Base-by-base conservation (phyloP, 352 stramenopile species). In the Globisporangium nagaii region DNA sequence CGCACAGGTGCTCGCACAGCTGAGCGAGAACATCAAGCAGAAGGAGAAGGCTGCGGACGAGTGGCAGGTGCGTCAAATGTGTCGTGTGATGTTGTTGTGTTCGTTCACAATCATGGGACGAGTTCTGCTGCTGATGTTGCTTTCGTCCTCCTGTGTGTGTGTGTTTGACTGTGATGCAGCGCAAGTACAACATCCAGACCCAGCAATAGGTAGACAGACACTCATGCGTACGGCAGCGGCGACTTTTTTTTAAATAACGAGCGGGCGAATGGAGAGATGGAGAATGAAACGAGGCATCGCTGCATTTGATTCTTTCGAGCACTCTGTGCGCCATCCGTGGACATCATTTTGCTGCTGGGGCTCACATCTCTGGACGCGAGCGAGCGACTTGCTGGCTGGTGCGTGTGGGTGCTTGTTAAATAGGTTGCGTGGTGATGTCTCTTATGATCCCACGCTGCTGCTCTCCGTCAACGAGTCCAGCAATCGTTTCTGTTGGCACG, bases 141-240 rank as follows among this genome's bases (percentile, higher is more conserved):
- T 34, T 13, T 22, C 20, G 3, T 30, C 12, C 19, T 51, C n/a
- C n/a, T n/a, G n/a, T 59, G 10, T 37, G 3, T 11, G 13, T 49
- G 9, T 25, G 15, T 20, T 43, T 25, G 2, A 17, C 7, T 20
- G 17, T 20, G 27, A 22, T 50, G 20, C 62, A 92, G 78, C 75
- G 75, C 62, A 88, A 89, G 65, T 90, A 92, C 70, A 92, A 92
- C 70, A 92, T 92, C 56, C 71, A 88, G 53, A 75, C 84, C 45
- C 81, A 91, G 65, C 78, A 89, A 62, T 87, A 84, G 70, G 42
- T 20, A 50, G 22, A 35, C 37, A 50, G 25, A 34, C 30, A 48
- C 27, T 37, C 27, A 22, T 50, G 30, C 27, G 22, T 35, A 50
- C 34, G 36, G 22, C 25, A 45, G 34, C 44, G 28, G 17, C 51